Percentiles rank a stretch among this genome's conserved stretches.
Evolutionary conservation across 495 filamentous ascomycete genomes (phyloP).

Genomic region (Letharia columbiana): DNA sequence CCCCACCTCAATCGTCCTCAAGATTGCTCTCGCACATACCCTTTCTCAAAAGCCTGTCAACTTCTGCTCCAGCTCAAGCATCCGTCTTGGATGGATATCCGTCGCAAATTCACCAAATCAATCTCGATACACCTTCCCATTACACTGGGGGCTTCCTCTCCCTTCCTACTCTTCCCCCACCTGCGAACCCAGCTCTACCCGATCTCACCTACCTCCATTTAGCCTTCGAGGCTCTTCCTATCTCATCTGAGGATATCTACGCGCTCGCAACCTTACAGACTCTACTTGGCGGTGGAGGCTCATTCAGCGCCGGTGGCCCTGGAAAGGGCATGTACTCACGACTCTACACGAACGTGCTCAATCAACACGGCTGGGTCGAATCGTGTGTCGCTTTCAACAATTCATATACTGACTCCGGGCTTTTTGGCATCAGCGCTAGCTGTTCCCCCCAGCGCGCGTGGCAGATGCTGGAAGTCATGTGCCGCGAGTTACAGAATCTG

Average conservation of each 20-base stretch:
- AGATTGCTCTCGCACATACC: constrained; percentile 75
- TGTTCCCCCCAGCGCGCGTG: constrained; percentile 67
- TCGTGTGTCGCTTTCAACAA: constrained; percentile 94
- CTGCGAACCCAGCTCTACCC: constrained; percentile 69
- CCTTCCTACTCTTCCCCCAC: constrained; percentile 68
- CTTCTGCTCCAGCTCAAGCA: constrained; percentile 53
- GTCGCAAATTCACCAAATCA: constrained; percentile 39
- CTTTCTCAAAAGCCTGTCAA: constrained; percentile 86
- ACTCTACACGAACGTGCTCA: constrained; percentile 93
- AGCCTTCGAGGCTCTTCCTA: constrained; percentile 90
- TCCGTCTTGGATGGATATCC: constrained; percentile 44
- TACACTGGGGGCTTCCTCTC: constrained; percentile 92
- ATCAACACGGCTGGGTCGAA: constrained; percentile 95
- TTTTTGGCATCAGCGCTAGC: constrained; percentile 86
- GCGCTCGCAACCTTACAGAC: constrained; percentile 94
- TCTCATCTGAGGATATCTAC: constrained; percentile 85
- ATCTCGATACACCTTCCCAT: constrained; percentile 60
- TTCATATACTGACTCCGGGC: constrained; percentile 86
- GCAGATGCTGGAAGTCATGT: constrained; percentile 87
- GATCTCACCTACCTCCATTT: constrained; percentile 85
- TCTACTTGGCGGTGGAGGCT: constrained; percentile 89
- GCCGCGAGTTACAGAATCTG: constrained; percentile 72
- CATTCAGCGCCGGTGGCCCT: constrained; percentile 93
- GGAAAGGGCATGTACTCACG: constrained; percentile 99
- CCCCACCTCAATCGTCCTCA: constrained; percentile 39